These are phyloP conservation scores for Rhizopus arrhizus DNA, from an alignment of 371 early-diverging fungal species.

Conservation along the genomic window DNA sequence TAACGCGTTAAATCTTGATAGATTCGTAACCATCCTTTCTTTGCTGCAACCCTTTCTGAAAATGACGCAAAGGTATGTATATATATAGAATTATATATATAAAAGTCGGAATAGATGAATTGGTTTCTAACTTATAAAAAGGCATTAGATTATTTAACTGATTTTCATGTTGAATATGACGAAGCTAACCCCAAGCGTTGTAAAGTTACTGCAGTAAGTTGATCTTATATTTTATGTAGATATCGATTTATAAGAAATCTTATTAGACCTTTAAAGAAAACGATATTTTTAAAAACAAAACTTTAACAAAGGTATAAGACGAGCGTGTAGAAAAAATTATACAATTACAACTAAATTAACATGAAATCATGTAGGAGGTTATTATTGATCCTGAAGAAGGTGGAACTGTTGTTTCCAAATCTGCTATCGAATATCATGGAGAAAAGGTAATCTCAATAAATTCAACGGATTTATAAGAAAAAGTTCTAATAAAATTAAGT, in stretches of 20 bases:
- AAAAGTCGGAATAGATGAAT: too few relatives aligned
- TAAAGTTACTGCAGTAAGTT: constrained; percentile 55
- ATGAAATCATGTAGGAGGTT: constrained; percentile 32
- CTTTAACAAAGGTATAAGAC: constrained; percentile 50
- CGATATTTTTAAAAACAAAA: constrained; percentile 57
- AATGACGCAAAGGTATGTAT: constrained; percentile 23
- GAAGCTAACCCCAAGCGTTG: constrained; percentile 50
- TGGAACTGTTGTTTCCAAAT: constrained; percentile 34
- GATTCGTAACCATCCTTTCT: constrained; percentile 45
- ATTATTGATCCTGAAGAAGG: constrained; percentile 47
- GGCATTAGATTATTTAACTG: constrained; percentile 57
- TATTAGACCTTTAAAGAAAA: constrained; percentile 60
- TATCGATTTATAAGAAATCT: not conserved
- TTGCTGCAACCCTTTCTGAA: constrained; percentile 21
- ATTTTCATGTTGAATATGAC: constrained; percentile 60
- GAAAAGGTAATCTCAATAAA: constrained; percentile 38
- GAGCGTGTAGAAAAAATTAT: not conserved
- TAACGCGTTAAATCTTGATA: constrained; percentile 6
- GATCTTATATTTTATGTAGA: constrained; percentile 1
- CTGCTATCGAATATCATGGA: constrained; percentile 54
- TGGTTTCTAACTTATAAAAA: constrained; percentile 9
- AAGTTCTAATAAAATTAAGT: not conserved
- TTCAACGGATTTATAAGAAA: not conserved
- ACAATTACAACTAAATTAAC: not conserved
- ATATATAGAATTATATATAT: not conserved